phyloP scores from a whole-genome alignment of 768 basidiomycete genomes.

The Pleurotus citrinopileatus region DNA sequence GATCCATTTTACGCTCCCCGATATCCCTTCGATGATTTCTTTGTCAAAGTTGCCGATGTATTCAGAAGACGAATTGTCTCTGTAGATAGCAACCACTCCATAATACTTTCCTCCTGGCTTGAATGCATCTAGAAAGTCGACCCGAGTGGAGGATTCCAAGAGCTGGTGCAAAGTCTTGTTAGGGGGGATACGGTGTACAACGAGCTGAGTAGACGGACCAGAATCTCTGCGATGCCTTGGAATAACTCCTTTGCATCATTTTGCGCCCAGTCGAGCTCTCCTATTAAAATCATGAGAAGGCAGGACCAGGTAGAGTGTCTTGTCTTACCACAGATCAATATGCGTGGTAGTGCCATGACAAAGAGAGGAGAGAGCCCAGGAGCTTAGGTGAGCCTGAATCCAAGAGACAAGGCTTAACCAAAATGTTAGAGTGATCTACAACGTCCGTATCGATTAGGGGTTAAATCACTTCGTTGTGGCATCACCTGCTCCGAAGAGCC shows the following conservation, averaged over 20 bases:
- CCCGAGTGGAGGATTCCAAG: constrained; percentile 57
- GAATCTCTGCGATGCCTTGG: constrained; percentile 64
- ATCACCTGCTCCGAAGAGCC: constrained; percentile 14
- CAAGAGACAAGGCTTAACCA: too few relatives aligned
- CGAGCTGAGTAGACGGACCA: constrained; percentile 51
- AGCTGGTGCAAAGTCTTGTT: constrained; percentile 21
- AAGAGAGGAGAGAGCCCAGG: too few relatives aligned
- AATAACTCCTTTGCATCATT: constrained; percentile 68
- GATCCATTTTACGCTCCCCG: constrained; percentile 73
- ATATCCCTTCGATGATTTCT: constrained; percentile 69
- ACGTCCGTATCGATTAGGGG: constrained; percentile 21
- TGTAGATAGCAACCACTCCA: constrained; percentile 73
- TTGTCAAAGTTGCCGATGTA: constrained; percentile 78
- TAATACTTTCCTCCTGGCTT: constrained; percentile 70
- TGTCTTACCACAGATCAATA: constrained; percentile 38
- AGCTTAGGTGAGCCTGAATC: too few relatives aligned
- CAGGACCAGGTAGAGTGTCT: neutral
- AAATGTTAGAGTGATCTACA: too few relatives aligned
- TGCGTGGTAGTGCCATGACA: constrained; percentile 19
- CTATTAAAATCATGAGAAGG: constrained; percentile 23
- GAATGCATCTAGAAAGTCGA: constrained; percentile 66
- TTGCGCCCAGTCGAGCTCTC: constrained; percentile 77
- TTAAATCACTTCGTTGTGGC: constrained; percentile 21
- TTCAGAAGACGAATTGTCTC: constrained; percentile 64
- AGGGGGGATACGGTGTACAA: neutral